Conservation (phyloP, 768 basidiomycete species). For the Boletus reticulatus region DNA sequence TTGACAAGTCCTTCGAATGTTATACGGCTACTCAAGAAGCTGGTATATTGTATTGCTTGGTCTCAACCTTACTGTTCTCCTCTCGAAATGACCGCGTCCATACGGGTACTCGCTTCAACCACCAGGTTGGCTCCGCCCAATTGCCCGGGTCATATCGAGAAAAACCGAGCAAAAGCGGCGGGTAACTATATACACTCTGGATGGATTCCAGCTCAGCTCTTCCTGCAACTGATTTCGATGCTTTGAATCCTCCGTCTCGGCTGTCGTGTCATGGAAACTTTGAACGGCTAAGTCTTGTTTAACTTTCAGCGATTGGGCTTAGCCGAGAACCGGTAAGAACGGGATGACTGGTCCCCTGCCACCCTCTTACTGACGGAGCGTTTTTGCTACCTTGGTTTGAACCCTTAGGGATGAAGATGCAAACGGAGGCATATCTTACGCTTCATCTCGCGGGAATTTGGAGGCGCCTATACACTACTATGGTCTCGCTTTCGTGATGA, state of each 20-base stretch:
- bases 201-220: constrained; percentile 1
- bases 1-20: not conserved
- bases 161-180: constrained; percentile 1
- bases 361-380: not conserved
- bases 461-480: not conserved
- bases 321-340: not conserved
- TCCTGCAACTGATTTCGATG: constrained; percentile 6
- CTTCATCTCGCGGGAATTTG: not conserved
- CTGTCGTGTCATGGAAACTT: constrained; percentile 6
- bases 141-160: not conserved
- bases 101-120: not conserved
- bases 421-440: not conserved
- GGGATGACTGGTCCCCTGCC: not conserved
- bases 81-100: not conserved
- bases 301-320: not conserved
- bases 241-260: not conserved
- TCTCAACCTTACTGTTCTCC: not conserved
- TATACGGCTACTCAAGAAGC: not conserved
- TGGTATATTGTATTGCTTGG: not conserved
- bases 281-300: constrained; percentile 11
- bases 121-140: not conserved
- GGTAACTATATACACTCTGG: not conserved
- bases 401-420: not conserved
- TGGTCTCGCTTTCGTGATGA: not conserved
- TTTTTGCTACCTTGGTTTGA: not conserved